Conservation (phyloP, 345 rosid species). For the Acer saccharum region DNA sequence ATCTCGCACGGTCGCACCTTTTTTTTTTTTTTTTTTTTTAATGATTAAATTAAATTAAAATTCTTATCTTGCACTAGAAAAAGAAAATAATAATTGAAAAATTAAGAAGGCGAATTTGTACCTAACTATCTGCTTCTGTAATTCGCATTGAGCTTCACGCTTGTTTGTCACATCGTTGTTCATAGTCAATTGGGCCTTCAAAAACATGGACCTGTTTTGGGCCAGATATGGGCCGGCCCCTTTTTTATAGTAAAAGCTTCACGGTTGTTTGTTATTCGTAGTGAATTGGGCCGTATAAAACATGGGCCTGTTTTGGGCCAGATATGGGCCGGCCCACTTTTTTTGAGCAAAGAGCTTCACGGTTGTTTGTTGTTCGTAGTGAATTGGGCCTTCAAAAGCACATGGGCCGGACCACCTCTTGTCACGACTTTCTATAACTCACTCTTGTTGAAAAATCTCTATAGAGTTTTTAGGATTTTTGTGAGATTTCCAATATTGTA, state of each 20-base stretch:
- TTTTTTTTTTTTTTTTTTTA: background rate
- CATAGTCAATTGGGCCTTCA: background rate
- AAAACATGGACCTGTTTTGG: background rate
- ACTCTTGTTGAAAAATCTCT: too few relatives aligned
- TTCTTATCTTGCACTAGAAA: background rate
- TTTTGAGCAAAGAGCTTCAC: too few relatives aligned
- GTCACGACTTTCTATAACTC: too few relatives aligned
- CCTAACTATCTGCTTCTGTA: slow-evolving; percentile 9
- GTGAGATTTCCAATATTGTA: background rate
- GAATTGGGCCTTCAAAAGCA: too few relatives aligned
- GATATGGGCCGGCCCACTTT: too few relatives aligned
- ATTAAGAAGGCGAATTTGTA: background rate
- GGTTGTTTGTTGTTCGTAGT: too few relatives aligned
- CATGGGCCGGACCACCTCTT: background rate
- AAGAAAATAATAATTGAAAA: background rate
- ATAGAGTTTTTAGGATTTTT: too few relatives aligned
- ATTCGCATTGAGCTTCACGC: slow-evolving; percentile 21
- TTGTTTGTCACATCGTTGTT: background rate
- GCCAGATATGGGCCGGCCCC: background rate
- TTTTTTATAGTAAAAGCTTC: too few relatives aligned
- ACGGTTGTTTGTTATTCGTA: too few relatives aligned
- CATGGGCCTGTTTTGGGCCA: too few relatives aligned
- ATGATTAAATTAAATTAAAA: background rate
- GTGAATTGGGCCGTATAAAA: too few relatives aligned
- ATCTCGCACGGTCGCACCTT: background rate